These are phyloP conservation scores for Trichoderma atrobrunneum DNA, from an alignment of 2,329 filamentous ascomycete species.

Conservation along the genomic window DNA sequence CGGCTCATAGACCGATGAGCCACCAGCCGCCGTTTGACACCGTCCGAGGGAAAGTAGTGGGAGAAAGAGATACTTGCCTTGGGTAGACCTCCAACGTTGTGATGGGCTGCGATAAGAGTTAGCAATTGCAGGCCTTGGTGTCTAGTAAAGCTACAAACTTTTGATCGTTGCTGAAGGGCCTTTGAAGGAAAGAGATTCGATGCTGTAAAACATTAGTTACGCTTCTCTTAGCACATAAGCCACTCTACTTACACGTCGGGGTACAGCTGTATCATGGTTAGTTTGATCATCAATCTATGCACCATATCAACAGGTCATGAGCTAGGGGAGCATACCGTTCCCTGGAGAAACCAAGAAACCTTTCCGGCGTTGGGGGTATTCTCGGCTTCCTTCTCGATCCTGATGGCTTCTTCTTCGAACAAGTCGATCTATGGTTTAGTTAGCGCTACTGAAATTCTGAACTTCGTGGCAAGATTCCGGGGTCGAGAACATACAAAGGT, in stretches of 20 bases:
- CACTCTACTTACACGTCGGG: background rate
- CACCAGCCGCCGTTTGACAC: background rate
- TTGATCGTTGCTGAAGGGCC: slow-evolving; percentile 27
- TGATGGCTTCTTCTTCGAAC: slow-evolving; percentile 72
- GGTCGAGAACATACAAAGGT: slow-evolving; percentile 39
- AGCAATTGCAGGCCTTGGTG: background rate
- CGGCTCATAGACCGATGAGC: background rate
- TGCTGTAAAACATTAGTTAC: background rate
- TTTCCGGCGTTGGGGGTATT: slow-evolving; percentile 66
- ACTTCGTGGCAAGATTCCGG: background rate
- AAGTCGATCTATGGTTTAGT: slow-evolving; percentile 48
- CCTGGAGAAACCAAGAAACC: slow-evolving; percentile 84
- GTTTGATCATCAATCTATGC: background rate
- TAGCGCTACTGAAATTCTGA: background rate
- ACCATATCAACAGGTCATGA: background rate
- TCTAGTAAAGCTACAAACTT: background rate
- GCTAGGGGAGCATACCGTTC: slow-evolving; percentile 41
- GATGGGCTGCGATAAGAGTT: slow-evolving; percentile 28
- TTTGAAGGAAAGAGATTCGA: background rate
- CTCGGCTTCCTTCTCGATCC: slow-evolving; percentile 68
- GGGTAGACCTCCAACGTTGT: slow-evolving; percentile 65
- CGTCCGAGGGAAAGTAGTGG: background rate
- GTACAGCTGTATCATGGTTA: background rate
- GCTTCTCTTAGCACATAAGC: background rate
- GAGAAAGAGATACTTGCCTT: background rate